Evolutionary conservation across 306 rosid species (phyloP), one percentile per base, ranked within the genome.

Genomic region (Acmispon strigosus): DNA sequence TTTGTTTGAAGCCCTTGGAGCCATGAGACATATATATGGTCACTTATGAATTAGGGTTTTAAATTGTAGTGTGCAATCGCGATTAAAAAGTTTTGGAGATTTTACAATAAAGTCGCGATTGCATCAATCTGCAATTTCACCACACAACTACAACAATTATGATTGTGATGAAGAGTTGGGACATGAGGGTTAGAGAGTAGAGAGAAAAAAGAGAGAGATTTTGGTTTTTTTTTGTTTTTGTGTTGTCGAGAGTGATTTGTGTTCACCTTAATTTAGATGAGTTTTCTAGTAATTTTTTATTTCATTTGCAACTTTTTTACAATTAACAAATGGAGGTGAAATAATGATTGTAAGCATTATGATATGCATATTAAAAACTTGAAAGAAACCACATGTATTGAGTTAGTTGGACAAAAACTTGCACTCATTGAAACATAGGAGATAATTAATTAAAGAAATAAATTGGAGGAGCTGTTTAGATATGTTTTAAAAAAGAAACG

Each of bases 1-100:
- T 94, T 39, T 85, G 86, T 67, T 75, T 94, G 84, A 86, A 84
- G 43, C 90, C 99, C 9, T 58, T 94, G 34, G 76, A 78, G 34
- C 7, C 85, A 20, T 60, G 51, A 80, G 27, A 11, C 39, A 27
- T 27, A n/a, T n/a, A n/a, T n/a, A n/a, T n/a, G n/a, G n/a, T n/a
- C n/a, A n/a, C n/a, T n/a, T n/a, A n/a, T n/a, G n/a, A n/a, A n/a
- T n/a, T n/a, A n/a, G n/a, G n/a, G n/a, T n/a, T n/a, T n/a, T n/a
- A n/a, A n/a, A n/a, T n/a, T n/a, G n/a, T n/a, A n/a, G n/a, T n/a
- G n/a, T n/a, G n/a, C n/a, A n/a, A n/a, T n/a, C n/a, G n/a, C n/a
- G n/a, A n/a, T n/a, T n/a, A n/a, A n/a, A n/a, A n/a, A n/a, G n/a
- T n/a, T n/a, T n/a, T n/a, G n/a, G n/a, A n/a, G n/a, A n/a, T n/a